These are phyloP conservation scores for Suillus subluteus DNA, from an alignment of 768 basidiomycete genomes.

Conservation along the genomic window DNA sequence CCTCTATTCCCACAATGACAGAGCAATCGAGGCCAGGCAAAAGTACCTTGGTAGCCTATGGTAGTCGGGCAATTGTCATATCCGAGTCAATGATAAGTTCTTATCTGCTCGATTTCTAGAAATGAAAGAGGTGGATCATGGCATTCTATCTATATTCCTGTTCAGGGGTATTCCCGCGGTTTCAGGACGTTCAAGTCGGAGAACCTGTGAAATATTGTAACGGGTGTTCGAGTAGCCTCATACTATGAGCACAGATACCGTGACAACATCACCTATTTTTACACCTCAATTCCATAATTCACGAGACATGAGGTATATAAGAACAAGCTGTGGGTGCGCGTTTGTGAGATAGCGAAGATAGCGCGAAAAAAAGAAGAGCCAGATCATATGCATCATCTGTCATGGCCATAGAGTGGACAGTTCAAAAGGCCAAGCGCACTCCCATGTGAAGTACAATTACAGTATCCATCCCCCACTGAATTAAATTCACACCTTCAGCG, in stretches of 20 bases:
- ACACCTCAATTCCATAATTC: not conserved
- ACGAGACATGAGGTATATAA: not conserved
- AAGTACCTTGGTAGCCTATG: no score
- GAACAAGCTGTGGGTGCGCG: not conserved
- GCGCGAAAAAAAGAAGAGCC: not conserved
- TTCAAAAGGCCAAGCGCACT: not conserved
- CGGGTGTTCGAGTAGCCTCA: not conserved
- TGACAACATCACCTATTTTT: not conserved
- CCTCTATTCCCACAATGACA: no score
- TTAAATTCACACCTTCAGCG: constrained; percentile 67
- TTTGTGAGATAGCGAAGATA: constrained; percentile 3
- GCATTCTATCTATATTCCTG: not conserved
- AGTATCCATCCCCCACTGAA: not conserved
- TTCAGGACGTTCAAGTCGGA: not conserved
- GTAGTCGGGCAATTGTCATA: no score
- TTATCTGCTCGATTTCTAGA: not conserved
- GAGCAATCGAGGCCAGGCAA: no score
- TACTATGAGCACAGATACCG: not conserved
- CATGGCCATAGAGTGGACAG: not conserved
- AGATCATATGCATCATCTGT: not conserved
- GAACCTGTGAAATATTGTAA: no score
- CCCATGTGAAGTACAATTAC: not conserved
- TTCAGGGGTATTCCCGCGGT: not conserved
- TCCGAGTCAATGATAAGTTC: not conserved
- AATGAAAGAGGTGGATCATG: not conserved